A percentile compares a stretch with the other conserved stretches of the same genome.
phyloP scores from a whole-genome alignment of 257 asterid species.

The Cruciata laevipes region DNA sequence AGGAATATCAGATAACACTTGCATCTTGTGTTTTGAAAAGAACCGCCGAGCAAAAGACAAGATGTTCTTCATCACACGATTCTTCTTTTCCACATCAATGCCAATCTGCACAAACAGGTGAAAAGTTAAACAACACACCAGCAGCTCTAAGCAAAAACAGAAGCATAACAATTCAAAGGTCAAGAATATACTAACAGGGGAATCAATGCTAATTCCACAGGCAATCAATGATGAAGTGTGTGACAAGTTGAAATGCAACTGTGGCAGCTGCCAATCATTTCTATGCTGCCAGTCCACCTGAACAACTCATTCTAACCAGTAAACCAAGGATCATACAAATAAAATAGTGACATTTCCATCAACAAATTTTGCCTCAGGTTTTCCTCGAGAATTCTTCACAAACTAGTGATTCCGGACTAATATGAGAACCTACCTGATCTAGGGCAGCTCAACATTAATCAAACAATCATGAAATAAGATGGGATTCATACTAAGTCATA shows the following conservation, averaged over 20 bases:
- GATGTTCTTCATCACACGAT: constrained; percentile 50
- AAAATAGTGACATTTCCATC: neutral
- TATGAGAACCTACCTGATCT: constrained; percentile 72
- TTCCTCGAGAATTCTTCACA: constrained; percentile 61
- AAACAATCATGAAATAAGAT: neutral
- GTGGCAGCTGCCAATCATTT: constrained; percentile 43
- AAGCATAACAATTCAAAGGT: neutral
- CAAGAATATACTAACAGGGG: constrained; percentile 57
- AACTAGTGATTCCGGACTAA: constrained; percentile 66
- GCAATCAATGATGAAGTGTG: constrained; percentile 89
- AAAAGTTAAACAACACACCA: neutral
- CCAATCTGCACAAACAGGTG: constrained; percentile 53
- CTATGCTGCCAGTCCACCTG: constrained; percentile 62
- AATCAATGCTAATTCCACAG: constrained; percentile 60
- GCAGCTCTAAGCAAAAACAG: neutral
- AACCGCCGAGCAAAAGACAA: constrained; percentile 71
- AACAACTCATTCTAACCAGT: constrained; percentile 6
- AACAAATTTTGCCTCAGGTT: constrained; percentile 68
- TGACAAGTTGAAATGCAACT: constrained; percentile 76
- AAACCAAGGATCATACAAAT: constrained; percentile 1
- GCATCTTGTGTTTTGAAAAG: constrained; percentile 54
- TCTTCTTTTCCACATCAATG: constrained; percentile 78
- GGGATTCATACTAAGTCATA: neutral
- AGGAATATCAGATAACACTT: constrained; percentile 41
- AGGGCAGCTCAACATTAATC: constrained; percentile 18